phyloP scores from a whole-genome alignment of 2,329 filamentous ascomycete genomes.

The Eutypa lata region DNA sequence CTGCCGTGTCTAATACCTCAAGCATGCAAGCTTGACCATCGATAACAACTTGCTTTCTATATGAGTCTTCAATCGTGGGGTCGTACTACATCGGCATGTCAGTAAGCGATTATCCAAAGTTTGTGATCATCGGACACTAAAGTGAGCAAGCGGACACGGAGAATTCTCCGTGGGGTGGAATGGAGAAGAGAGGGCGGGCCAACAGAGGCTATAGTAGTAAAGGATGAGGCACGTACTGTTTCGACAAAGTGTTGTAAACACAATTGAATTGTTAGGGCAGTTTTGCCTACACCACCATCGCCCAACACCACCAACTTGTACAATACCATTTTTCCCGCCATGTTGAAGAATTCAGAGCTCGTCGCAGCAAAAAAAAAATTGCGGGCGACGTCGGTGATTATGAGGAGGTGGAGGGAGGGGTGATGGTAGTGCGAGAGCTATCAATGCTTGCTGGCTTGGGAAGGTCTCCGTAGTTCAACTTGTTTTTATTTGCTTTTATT shows the following conservation, averaged over 20 bases:
- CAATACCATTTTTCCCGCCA: conserved; percentile 92
- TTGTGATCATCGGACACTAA: neutral
- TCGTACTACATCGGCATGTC: conserved; percentile 59
- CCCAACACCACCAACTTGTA: conserved; percentile 96
- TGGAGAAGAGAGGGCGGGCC: conserved; percentile 1
- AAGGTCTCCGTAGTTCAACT: neutral
- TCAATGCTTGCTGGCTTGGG: neutral
- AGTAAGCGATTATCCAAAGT: conserved; percentile 7
- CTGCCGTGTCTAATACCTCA: conserved; percentile 93
- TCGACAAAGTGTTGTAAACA: conserved; percentile 98
- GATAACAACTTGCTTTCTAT: conserved; percentile 87
- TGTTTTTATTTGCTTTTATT: neutral
- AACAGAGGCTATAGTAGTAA: conserved; percentile 1
- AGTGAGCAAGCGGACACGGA: neutral
- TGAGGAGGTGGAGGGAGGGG: conserved; percentile 4
- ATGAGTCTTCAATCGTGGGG: conserved; percentile 84
- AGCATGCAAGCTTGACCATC: conserved; percentile 95
- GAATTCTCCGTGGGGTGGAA: neutral
- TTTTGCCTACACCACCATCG: conserved; percentile 92
- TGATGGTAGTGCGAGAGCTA: conserved; percentile 4
- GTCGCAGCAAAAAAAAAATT: conserved; percentile 20
- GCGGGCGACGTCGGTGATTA: conserved; percentile 10
- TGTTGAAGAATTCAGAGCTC: conserved; percentile 38
- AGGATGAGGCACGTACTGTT: conserved; percentile 55
- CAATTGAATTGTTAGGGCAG: conserved; percentile 90